Conservation (phyloP, 129 eudicot species). For the Daucus carota region DNA sequence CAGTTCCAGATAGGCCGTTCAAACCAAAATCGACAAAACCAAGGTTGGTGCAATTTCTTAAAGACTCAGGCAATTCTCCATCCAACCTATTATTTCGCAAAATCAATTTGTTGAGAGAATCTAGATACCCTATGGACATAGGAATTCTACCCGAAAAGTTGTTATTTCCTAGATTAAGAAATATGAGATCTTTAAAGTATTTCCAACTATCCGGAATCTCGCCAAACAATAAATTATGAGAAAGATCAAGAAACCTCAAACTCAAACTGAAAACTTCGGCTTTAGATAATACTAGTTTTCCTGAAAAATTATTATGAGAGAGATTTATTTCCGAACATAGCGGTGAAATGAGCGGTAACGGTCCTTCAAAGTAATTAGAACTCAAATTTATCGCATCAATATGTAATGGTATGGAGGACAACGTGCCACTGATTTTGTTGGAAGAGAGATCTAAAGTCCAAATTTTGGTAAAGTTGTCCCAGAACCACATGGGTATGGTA, state of each 20-base stretch:
- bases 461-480: too few relatives aligned
- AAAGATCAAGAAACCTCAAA: slow-evolving; percentile 17
- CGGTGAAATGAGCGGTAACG: slow-evolving; percentile 9
- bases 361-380: not conserved
- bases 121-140: not conserved
- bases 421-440: too few relatives aligned
- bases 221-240: slow-evolving; percentile 20
- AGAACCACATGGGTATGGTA: too few relatives aligned
- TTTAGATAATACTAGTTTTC: slow-evolving; percentile 15
- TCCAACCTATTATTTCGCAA: slow-evolving; percentile 15
- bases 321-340: slow-evolving; percentile 13
- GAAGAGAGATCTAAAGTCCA: too few relatives aligned
- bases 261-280: not conserved
- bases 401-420: too few relatives aligned
- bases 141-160: slow-evolving; percentile 25
- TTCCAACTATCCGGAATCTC: slow-evolving; percentile 21
- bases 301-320: slow-evolving; percentile 27
- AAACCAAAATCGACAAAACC: slow-evolving; percentile 7
- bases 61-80: slow-evolving; percentile 4
- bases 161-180: slow-evolving; percentile 27
- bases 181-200: not conserved
- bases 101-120: not conserved
- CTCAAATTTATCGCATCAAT: too few relatives aligned
- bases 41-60: not conserved
- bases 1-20: slow-evolving; percentile 22